Evolutionary conservation across 2,329 filamentous ascomycete genomes (phyloP).

Genomic region (Didymella pinodella): DNA sequence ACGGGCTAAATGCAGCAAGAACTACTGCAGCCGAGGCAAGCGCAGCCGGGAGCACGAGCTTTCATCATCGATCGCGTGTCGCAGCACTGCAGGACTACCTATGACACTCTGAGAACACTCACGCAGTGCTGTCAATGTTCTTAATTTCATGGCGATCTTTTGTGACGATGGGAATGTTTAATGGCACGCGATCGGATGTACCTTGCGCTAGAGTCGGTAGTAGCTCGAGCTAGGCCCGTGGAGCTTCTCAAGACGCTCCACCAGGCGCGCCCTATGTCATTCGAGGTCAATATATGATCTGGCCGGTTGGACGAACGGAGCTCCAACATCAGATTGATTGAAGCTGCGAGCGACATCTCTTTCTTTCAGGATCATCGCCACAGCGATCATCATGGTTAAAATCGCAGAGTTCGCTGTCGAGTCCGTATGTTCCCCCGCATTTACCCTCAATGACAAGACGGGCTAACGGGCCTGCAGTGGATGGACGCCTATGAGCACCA

Average conservation of each 20-base stretch:
- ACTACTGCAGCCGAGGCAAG: conserved; percentile 20
- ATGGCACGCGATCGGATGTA: conserved; percentile 8
- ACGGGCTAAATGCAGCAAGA: conserved; percentile 7
- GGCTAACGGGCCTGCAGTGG: conserved; percentile 55
- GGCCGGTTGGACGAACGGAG: conserved; percentile 13
- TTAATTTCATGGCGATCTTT: not conserved
- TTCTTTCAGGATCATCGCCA: not conserved
- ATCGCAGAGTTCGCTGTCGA: conserved; percentile 75
- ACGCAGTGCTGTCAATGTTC: not conserved
- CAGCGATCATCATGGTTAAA: conserved; percentile 59
- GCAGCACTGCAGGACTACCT: not conserved
- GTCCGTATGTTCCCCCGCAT: conserved; percentile 59
- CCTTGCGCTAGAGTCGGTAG: conserved; percentile 8
- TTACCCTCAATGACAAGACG: conserved; percentile 15
- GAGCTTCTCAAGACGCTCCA: conserved; percentile 8
- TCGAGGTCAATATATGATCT: conserved; percentile 9
- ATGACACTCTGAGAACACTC: not conserved
- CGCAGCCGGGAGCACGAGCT: conserved; percentile 15
- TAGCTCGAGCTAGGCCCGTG: conserved; percentile 3
- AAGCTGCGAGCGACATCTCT: not conserved
- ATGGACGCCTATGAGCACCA: conserved; percentile 63
- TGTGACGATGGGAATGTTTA: not conserved
- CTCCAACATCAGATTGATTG: not conserved
- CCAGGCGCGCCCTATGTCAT: conserved; percentile 29
- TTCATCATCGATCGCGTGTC: conserved; percentile 9